Evolutionary conservation across 129 eudicot species (phyloP), one percentile per base, ranked within the genome.

Genomic region (Escallonia herrerae): DNA sequence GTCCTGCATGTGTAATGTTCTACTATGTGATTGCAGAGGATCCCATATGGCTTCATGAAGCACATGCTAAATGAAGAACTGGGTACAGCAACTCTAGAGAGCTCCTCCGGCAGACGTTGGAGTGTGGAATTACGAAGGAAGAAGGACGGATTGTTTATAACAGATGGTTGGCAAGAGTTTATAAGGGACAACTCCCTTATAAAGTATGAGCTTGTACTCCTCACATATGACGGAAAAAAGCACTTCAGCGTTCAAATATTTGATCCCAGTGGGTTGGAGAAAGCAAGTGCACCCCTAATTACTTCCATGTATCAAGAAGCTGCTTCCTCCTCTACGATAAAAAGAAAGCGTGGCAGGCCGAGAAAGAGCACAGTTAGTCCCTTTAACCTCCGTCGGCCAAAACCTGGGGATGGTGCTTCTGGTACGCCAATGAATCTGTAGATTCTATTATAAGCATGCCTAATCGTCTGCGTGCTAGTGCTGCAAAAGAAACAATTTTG

Each of bases 181-280:
- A 55, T 58, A 15, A 42, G 33, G 49, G 8, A 43, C 33, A 67
- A 79, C 56, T 46, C 4, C 2, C n/a, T 79, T 11, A 56, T 52
- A 2, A 5, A 54, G 0, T 2, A 3, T 0, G 76, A 74, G 6
- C 60, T 15, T 41, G n/a, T 74, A 22, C 7, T 74, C 58, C 74
- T 79, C 70, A 60, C n/a, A 10, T 74, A 70, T 61, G 74, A 74
- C 15, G 84, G 84, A 39, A 11, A 49, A 2, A 22, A 55, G 60
- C 39, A 50, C 4, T 79, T 79, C 66, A 63, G 40, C 45, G 73
- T 74, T 41, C 62, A 39, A 22, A 65, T 79, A 15, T 74, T 57
- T 8, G 52, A 61, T 50, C 39, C 46, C 15, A 58, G 15, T 13
- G 80, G 80, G 4, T 44, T 62, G 11, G 62, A 58, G 54, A 69